Evolutionary conservation across 2,329 filamentous ascomycete species (phyloP), one percentile per base, ranked within the genome.

Genomic region (Ilyonectria sp.): DNA sequence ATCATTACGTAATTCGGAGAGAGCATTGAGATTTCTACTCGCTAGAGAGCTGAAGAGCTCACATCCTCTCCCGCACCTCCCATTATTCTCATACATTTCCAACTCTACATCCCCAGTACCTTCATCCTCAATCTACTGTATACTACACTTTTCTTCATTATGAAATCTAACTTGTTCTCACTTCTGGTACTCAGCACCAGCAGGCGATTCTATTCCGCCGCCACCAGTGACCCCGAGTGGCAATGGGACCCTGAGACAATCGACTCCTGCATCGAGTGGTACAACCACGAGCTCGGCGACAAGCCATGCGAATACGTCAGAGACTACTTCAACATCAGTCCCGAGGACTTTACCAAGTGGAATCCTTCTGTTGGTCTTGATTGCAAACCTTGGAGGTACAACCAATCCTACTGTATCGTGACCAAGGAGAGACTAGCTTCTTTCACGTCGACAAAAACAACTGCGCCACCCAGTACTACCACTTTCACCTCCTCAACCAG

Each of bases 351-450:
- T 47, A 33, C 50, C 31, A 49, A 49, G n/a, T 75, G 72, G 73
- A 76, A 76, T 40, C 73, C 74, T 6, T 74, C 73, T 46, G 63
- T 76, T 26, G 49, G 65, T 15, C 58, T 71, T 46, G 70, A 75
- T 53, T 76, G 72, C 66, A 64, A 65, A 57, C 40, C 46, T 17
- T 76, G 37, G 71, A 73, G 13, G 63, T 54, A 33, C 19, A 50
- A 47, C 40, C 49, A 70, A 15, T 75, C 74, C 21, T 77, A 76
- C 69, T 77, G 74, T 61, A 65, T 76, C 62, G 65, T 73, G 33
- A 70, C 71, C 15, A 49, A 57, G 53, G 57, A 64, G 60, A 57
- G 49, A 13, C 55, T 64, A 3, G 21, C 62, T 40, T 60, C 63
- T 17, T 61, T 60, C 29, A 61, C 68, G 29, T 63, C 67, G 4